Conservation (phyloP, 345 rosid species). For the Heritiera littoralis region DNA sequence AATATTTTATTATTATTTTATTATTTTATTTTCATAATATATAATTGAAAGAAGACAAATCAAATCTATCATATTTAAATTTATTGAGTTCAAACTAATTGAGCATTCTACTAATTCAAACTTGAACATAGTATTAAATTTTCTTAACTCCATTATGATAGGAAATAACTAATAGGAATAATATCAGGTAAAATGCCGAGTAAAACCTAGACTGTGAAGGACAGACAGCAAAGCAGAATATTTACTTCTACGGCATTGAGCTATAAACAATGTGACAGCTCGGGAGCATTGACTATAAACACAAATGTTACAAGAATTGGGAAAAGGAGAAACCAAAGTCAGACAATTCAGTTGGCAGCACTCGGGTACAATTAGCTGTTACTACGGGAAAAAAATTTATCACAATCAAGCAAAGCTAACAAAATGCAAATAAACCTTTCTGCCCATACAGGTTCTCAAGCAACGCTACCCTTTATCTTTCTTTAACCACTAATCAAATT, state of each 20-base stretch:
- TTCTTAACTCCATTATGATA: too few species aligned
- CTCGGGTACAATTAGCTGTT: neutral
- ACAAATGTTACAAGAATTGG: neutral
- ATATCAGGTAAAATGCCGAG: too few species aligned
- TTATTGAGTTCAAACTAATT: too few species aligned
- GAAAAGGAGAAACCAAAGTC: neutral
- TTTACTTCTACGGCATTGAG: neutral
- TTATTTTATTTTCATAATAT: too few species aligned
- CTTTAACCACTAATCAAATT: conserved; percentile 1
- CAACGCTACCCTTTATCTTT: neutral
- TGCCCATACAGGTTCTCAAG: neutral
- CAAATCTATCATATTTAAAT: too few species aligned
- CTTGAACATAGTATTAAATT: too few species aligned
- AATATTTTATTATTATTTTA: too few species aligned
- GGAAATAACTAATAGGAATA: too few species aligned
- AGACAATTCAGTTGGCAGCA: neutral
- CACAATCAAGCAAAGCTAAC: conserved; percentile 2
- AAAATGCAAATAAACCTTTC: neutral
- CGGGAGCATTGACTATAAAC: neutral
- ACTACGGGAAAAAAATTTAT: neutral
- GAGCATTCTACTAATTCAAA: too few species aligned
- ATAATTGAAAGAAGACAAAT: too few species aligned
- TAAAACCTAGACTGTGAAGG: neutral
- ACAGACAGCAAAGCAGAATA: neutral
- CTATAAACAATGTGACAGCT: neutral